phyloP scores from a whole-genome alignment of 2,329 filamentous ascomycete species.

The Xylaria polymorpha region DNA sequence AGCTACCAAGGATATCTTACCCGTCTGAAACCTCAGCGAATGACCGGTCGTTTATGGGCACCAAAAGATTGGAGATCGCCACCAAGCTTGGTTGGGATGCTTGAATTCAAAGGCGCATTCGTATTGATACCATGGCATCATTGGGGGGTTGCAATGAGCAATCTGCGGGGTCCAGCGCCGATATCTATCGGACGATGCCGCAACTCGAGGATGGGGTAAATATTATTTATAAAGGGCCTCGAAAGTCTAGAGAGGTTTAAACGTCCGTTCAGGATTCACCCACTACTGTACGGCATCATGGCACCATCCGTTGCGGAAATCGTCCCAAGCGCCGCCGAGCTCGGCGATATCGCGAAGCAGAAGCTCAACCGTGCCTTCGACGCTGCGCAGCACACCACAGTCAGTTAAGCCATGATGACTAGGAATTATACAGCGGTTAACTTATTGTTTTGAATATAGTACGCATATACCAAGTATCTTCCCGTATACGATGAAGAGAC shows the following conservation, averaged over 20 bases:
- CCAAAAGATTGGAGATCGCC: not conserved
- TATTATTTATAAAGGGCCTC: not conserved
- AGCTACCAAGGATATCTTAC: constrained; percentile 26
- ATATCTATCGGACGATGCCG: constrained; percentile 1
- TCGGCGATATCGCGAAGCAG: constrained; percentile 40
- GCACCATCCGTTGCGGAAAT: constrained; percentile 45
- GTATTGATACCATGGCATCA: constrained; percentile 34
- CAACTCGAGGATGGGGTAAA: not conserved
- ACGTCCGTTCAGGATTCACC: not conserved
- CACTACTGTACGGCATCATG: constrained; percentile 39
- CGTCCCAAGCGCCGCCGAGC: constrained; percentile 40
- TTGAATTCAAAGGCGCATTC: constrained; percentile 3
- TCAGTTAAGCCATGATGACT: constrained; percentile 28
- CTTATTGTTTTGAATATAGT: constrained; percentile 41
- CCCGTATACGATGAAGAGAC: constrained; percentile 53
- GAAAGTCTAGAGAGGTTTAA: not conserved
- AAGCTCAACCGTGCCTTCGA: constrained; percentile 46
- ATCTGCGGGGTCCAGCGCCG: constrained; percentile 36
- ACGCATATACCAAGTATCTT: constrained; percentile 51
- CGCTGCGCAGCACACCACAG: constrained; percentile 40
- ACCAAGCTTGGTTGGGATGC: not conserved
- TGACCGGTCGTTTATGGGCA: constrained; percentile 4
- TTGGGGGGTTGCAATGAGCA: constrained; percentile 35
- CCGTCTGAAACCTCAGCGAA: constrained; percentile 14
- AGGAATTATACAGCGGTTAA: not conserved